Conservation (phyloP, 139 green algal genomes). For the Ettlia oleoabundans region DNA sequence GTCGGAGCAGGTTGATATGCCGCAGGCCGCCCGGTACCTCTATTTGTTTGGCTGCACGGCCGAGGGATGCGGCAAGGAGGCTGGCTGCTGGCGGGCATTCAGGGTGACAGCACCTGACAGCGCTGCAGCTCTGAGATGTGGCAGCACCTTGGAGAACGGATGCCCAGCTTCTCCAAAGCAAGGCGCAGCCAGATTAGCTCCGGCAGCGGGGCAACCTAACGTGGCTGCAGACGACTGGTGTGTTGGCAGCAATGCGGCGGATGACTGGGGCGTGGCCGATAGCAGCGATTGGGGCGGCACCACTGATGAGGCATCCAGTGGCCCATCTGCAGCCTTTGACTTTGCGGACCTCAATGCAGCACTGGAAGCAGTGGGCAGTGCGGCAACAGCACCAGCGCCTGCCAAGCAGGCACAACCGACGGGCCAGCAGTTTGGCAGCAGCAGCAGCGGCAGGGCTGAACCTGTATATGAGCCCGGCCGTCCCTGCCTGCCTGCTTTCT, state of each 20-base stretch:
- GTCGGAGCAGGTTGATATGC: not conserved
- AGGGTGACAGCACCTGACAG: not conserved
- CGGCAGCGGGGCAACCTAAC: not conserved
- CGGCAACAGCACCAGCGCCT: not conserved
- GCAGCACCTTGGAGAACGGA: too few relatives aligned
- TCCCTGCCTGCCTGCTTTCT: slow-evolving; percentile 62
- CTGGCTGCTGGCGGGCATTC: slow-evolving; percentile 59
- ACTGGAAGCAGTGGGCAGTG: slow-evolving; percentile 41
- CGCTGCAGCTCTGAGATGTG: not conserved
- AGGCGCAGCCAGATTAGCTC: not conserved
- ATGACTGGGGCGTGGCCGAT: not conserved
- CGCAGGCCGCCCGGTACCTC: slow-evolving; percentile 37
- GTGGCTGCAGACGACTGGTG: too few relatives aligned
- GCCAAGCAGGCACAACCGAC: not conserved
- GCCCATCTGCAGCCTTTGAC: slow-evolving; percentile 41
- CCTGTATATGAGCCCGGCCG: not conserved
- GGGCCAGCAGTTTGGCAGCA: not conserved
- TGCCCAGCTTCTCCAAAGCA: too few relatives aligned
- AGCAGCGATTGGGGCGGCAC: not conserved
- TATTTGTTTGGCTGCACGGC: slow-evolving; percentile 54
- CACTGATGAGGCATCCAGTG: not conserved
- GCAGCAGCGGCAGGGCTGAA: not conserved
- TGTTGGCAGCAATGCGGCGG: not conserved
- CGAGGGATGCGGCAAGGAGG: slow-evolving; percentile 48
- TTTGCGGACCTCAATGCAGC: slow-evolving; percentile 61